Percentiles rank a stretch among this genome's conserved stretches.
These are phyloP conservation scores for Mycena galericulata DNA, from an alignment of 768 basidiomycete species.

Conservation along the genomic window DNA sequence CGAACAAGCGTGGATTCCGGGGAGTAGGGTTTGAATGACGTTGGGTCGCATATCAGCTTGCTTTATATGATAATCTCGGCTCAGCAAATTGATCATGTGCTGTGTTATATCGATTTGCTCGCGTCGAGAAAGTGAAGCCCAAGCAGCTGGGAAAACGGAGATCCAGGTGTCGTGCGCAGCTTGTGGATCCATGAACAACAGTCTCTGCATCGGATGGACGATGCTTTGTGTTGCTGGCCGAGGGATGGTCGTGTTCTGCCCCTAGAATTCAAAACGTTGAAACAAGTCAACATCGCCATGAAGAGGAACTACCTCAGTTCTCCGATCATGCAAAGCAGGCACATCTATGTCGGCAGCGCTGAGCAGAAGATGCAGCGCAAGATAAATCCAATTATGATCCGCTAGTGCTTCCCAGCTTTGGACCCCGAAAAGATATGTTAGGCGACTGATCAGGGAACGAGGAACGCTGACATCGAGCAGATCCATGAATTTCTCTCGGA, in stretches of 20 bases:
- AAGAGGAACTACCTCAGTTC: too few relatives aligned
- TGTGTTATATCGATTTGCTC: constrained; percentile 92
- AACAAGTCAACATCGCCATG: constrained; percentile 44
- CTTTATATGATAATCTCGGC: constrained; percentile 93
- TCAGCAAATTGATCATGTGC: constrained; percentile 89
- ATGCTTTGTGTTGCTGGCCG: constrained; percentile 65
- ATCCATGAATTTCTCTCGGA: constrained; percentile 90
- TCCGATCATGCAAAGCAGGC: constrained; percentile 53
- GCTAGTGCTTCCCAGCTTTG: constrained; percentile 96
- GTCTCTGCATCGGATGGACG: constrained; percentile 82
- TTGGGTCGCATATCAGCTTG: constrained; percentile 93
- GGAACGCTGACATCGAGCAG: constrained; percentile 91
- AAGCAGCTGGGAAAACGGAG: constrained; percentile 86
- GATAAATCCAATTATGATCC: constrained; percentile 94
- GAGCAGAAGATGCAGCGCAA: constrained; percentile 90
- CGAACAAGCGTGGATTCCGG: constrained; percentile 85
- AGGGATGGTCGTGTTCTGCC: too few relatives aligned
- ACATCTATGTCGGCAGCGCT: constrained; percentile 66
- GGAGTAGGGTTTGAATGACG: constrained; percentile 90
- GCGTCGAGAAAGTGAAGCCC: constrained; percentile 85
- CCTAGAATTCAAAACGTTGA: too few relatives aligned
- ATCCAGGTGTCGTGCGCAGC: constrained; percentile 89
- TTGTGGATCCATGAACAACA: constrained; percentile 83
- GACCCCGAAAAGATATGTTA: constrained; percentile 91
- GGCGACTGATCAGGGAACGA: constrained; percentile 80